Conservation (phyloP, 768 basidiomycete genomes). For the Serendipita indica region DNA sequence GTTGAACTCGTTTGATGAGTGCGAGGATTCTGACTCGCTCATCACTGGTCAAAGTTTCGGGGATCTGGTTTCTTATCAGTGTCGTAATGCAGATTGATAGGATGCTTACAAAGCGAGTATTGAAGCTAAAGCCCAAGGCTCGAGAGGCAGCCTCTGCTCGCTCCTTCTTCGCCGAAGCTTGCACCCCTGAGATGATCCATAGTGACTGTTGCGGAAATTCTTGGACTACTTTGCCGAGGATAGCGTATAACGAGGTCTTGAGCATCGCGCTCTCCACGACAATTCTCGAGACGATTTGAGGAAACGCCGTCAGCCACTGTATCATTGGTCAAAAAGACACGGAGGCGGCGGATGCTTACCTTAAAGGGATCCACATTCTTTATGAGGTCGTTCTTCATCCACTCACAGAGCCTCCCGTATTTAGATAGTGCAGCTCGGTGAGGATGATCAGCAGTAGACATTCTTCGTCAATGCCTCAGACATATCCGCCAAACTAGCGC, state of each 20-base stretch:
- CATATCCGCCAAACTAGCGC: background rate
- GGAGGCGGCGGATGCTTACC: conserved; percentile 26
- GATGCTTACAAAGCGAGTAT: background rate
- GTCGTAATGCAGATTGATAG: background rate
- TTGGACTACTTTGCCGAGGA: conserved; percentile 61
- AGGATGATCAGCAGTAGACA: conserved; percentile 12
- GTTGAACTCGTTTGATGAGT: background rate
- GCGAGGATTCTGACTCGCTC: background rate
- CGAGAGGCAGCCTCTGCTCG: conserved; percentile 32
- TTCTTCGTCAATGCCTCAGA: conserved; percentile 6
- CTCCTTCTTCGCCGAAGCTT: conserved; percentile 16
- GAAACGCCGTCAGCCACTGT: conserved; percentile 92
- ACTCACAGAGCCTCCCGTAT: conserved; percentile 42
- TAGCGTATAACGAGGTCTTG: conserved; percentile 39
- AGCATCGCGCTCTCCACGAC: conserved; percentile 55
- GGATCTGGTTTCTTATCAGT: background rate
- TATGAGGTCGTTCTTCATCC: conserved; percentile 38
- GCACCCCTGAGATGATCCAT: conserved; percentile 51
- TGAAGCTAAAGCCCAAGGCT: background rate
- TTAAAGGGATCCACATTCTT: conserved; percentile 63
- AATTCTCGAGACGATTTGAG: conserved; percentile 91
- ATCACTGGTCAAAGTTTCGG: background rate
- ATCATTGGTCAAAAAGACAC: conserved; percentile 9
- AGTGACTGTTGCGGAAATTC: conserved; percentile 81
- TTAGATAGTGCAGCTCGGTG: conserved; percentile 21